A percentile compares a stretch with the other conserved stretches of the same genome.
phyloP scores from a whole-genome alignment of 352 stramenopile genomes.

The Globisporangium parvum region DNA sequence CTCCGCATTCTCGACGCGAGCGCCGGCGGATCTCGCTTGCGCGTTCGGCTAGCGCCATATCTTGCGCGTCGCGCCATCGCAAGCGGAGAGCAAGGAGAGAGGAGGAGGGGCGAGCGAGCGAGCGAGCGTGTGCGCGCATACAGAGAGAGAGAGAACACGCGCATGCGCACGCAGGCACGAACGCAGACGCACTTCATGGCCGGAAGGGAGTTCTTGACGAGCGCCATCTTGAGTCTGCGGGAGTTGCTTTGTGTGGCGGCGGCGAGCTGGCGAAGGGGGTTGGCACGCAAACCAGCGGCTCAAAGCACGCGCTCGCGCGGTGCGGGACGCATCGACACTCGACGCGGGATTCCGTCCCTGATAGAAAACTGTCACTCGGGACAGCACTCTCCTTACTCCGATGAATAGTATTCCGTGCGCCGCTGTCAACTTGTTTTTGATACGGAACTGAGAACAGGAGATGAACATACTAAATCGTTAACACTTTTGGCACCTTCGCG shows the following conservation, averaged over 20 bases:
- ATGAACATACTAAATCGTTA: no score
- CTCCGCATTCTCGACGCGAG: no score
- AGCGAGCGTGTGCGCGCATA: neutral
- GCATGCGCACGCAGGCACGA: no score
- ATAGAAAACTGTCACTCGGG: no score
- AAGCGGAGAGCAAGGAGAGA: neutral
- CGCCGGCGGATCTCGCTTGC: no score
- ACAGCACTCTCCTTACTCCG: neutral
- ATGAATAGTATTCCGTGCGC: neutral
- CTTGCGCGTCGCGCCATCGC: neutral
- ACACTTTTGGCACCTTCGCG: no score
- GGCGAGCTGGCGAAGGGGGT: constrained; percentile 5
- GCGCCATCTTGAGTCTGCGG: constrained; percentile 34
- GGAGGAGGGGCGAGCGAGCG: neutral
- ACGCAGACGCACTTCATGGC: constrained; percentile 55
- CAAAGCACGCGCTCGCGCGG: constrained; percentile 1
- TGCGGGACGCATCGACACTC: no score
- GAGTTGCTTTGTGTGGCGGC: constrained; percentile 13
- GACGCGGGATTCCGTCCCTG: no score
- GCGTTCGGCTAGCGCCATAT: no score
- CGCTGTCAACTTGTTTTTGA: neutral
- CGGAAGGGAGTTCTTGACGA: constrained; percentile 43
- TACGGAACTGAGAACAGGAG: no score
- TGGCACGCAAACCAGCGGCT: neutral
- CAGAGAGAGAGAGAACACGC: no score